Evolutionary conservation across 2,329 filamentous ascomycete genomes (phyloP), one percentile per base, ranked within the genome.

Genomic region (Pyrenophora graminea): DNA sequence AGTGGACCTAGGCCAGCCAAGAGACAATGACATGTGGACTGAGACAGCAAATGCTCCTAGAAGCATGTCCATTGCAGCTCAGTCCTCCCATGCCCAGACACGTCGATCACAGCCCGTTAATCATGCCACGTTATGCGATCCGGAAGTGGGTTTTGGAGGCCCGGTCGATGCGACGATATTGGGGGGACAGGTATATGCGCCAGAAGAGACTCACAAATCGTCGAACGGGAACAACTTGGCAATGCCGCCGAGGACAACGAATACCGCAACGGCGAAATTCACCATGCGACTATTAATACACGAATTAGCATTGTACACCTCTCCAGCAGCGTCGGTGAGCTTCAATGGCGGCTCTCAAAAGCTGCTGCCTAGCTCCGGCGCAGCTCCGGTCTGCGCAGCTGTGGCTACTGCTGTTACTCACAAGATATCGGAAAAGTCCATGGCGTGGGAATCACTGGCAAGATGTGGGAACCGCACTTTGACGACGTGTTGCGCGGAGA

Each of bases 361-460:
- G 46, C 34, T 48, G 55, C 57, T 60, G 55, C 63, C 61, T 58
- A 55, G 56, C 53, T 58, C 25, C 57, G 52, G 54, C 53, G 57
- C 55, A 52, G 57, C 51, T 57, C 39, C 45, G 25, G 51, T 13
- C 23, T 32, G 41, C 45, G 40, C 33, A 39, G 43, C 45, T 48
- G 21, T 19, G 21, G 32, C 23, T 25, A 18, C 45, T 48, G 48
- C 39, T 48, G 34, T 39, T 58, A 82, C 89, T 79, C 82, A 95
- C 91, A 96, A 95, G 74, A 86, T 87, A 77, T 96, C 91, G 58
- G 90, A 93, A 80, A 91, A 90, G 77, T 96, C 91, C 91, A 96
- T 96, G 67, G 63, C 59, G 56, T 64, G 53, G 49, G 48, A 54
- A 55, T 50, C 54, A 51, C 58, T 57, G 44, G 61, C 62, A 50